Conservation (phyloP, 306 rosid genomes). For the Quercus ilex region DNA sequence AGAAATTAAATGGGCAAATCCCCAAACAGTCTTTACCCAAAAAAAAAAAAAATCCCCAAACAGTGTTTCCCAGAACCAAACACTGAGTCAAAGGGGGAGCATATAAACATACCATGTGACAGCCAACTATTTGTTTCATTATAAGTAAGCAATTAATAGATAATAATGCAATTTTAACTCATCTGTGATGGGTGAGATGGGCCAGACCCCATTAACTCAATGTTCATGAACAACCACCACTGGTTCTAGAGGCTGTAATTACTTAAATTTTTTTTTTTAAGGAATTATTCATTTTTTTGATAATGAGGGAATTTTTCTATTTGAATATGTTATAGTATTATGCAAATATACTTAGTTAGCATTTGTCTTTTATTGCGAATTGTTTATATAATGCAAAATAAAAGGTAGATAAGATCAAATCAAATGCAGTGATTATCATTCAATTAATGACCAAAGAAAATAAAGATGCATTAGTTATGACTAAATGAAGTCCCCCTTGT, state of each 20-base stretch:
- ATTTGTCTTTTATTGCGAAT: not conserved
- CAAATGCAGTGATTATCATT: not conserved
- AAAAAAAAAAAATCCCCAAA: conserved; percentile 36
- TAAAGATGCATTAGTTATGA: not conserved
- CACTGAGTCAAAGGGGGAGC: conserved; percentile 44
- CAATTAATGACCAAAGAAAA: not conserved
- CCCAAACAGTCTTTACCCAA: conserved; percentile 33
- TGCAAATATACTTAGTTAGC: not conserved
- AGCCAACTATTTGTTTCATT: conserved; percentile 48
- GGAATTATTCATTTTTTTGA: no score
- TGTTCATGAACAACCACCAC: conserved; percentile 25
- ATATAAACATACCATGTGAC: conserved; percentile 73
- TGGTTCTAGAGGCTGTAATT: conserved; percentile 16
- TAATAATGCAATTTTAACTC: conserved; percentile 18
- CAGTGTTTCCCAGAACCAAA: conserved; percentile 56
- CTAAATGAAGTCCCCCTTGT: not conserved
- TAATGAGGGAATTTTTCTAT: not conserved
- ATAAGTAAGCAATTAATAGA: conserved; percentile 21
- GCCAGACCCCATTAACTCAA: conserved; percentile 21
- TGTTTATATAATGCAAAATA: not conserved
- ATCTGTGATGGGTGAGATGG: conserved; percentile 28
- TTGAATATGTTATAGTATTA: conserved; percentile 10
- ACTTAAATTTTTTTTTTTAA: no score
- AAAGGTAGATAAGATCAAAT: not conserved
- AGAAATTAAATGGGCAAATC: conserved; percentile 29